A percentile compares a stretch with the other conserved stretches of the same genome.
These are phyloP conservation scores for Diaporthe sp. DNA, from an alignment of 2,329 filamentous ascomycete genomes.

Conservation along the genomic window DNA sequence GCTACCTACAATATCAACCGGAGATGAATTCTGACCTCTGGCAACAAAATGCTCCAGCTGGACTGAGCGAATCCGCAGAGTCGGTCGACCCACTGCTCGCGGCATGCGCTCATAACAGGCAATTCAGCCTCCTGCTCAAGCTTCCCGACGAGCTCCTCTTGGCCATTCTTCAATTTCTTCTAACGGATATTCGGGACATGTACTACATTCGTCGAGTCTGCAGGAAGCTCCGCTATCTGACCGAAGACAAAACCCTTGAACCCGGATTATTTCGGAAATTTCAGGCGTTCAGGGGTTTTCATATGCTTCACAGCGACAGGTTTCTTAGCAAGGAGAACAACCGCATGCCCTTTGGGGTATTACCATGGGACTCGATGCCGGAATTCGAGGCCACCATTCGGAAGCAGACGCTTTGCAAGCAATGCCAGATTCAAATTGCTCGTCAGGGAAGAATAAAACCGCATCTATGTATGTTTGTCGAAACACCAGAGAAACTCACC, in stretches of 20 bases:
- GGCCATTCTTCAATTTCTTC: background rate
- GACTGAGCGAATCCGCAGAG: background rate
- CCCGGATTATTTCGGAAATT: background rate
- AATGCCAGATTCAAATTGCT: background rate
- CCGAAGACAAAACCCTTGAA: background rate
- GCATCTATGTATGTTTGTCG: background rate
- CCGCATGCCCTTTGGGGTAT: background rate
- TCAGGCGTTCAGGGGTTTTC: background rate
- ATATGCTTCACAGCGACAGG: background rate
- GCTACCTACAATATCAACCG: background rate
- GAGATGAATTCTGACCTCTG: background rate
- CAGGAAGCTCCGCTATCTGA: background rate
- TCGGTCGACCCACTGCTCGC: background rate
- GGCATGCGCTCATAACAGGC: background rate
- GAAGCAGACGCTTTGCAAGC: background rate
- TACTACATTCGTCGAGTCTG: background rate
- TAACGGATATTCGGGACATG: background rate
- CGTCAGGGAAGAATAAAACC: background rate
- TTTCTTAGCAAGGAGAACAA: background rate
- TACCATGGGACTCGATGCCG: background rate
- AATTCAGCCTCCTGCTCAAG: background rate
- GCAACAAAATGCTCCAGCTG: background rate
- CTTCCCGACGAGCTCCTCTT: conserved; percentile 9
- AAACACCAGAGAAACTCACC: background rate
- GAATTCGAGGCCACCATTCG: background rate